phyloP scores from a whole-genome alignment of 441 rosid genomes.

The Jatropha podagrica region DNA sequence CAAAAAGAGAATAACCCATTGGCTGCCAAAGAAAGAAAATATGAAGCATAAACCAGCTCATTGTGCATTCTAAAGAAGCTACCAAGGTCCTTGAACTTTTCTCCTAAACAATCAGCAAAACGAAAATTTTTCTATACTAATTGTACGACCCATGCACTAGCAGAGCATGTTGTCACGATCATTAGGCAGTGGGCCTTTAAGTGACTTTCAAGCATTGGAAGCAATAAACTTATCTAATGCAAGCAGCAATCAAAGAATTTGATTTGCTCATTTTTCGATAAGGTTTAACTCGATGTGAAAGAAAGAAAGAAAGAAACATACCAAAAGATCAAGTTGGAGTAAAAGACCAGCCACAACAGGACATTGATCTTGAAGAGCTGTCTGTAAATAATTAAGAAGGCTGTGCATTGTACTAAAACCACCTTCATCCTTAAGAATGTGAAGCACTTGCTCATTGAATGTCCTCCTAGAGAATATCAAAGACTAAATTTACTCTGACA shows the following conservation, averaged over 20 bases:
- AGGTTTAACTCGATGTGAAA: background rate
- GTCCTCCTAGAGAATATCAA: constrained; percentile 45
- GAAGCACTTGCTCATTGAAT: constrained; percentile 57
- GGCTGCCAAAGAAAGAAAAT: too few species aligned
- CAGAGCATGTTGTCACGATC: too few species aligned
- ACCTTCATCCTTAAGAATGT: constrained; percentile 58
- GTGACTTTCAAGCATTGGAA: background rate
- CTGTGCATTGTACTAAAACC: constrained; percentile 65
- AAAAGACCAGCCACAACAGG: constrained; percentile 69
- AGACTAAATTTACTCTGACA: background rate
- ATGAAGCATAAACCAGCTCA: too few species aligned
- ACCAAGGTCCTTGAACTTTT: too few species aligned
- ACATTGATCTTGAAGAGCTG: constrained; percentile 50
- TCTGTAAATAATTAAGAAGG: constrained; percentile 56
- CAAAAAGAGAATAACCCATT: too few species aligned
- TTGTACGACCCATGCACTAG: too few species aligned
- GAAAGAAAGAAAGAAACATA: constrained; percentile 27
- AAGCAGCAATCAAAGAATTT: background rate
- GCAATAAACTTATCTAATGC: background rate
- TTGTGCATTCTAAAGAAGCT: too few species aligned
- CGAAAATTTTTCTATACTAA: too few species aligned
- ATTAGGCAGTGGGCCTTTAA: background rate
- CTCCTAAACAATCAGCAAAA: too few species aligned
- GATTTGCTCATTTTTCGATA: background rate
- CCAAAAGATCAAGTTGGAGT: constrained; percentile 79